Base-by-base conservation (phyloP, 768 basidiomycete species). In the Termitomyces bulborhizus region DNA sequence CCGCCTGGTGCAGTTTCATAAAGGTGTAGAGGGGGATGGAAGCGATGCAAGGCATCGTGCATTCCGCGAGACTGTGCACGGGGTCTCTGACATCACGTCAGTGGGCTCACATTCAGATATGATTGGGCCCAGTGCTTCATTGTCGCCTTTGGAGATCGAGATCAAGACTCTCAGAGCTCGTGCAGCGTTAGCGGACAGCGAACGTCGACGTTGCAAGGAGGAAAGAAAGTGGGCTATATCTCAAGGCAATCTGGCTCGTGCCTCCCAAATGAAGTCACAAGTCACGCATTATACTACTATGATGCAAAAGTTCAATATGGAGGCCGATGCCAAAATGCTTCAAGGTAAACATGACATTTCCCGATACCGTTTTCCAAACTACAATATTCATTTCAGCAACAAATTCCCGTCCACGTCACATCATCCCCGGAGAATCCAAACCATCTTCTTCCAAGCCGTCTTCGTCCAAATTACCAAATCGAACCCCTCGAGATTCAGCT, bases 151-250 rank as follows among this genome's bases (percentile, higher is more conserved):
- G 34, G 86, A 90, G 62, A 81, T 87, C 31, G 87, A 90, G 63
- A 78, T 91, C n/a, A 84, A 85, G 32, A 74, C 81, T 13, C 76
- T 93, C 21, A 80, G 89, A 46, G 83, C 88, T 46, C 81, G 88
- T 27, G 90, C 90, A 7, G 85, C 88, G 18, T 69, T 90, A 55
- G 90, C 91, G 26, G 91, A 91, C 61, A 90, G 84, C 57, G 90
- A 93, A 69, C 81, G 88, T 18, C 78, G 91, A 40, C 78, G 89
- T 53, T 88, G 84, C 72, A 88, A 84, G 73, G 91, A 93, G 69
- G 91, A 93, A 69, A 78, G 83, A 60, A 90, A 91, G 66, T 93
- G 91, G 91, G 91, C 91, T 0, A 66, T 85, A 39, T 86, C 87
- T 18, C 84, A 87, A 65, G 89, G 89, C 0, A 90, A 93, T 65